Base-by-base conservation (phyloP, 2,329 filamentous ascomycete species). In the Neurospora sp. region DNA sequence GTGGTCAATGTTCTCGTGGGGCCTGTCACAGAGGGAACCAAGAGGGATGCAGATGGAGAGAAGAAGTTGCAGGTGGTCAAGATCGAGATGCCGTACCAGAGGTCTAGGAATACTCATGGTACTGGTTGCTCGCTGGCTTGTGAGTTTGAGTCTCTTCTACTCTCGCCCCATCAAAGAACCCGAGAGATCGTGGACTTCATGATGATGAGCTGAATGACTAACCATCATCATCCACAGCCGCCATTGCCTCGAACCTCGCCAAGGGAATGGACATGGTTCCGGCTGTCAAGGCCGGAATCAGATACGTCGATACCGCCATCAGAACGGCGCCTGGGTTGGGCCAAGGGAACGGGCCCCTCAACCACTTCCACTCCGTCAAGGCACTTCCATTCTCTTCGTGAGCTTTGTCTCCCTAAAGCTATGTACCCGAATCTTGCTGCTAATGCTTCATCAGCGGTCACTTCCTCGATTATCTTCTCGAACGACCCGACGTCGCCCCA, bases 71-170 rank as follows among this genome's bases (percentile, higher is more conserved):
- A 72, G 10, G 69, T 72, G 62, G 43, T 88, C 1, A 82, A 88
- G 46, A 85, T 97, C 67, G 86, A 93, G 78, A 91, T 88, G 46
- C 83, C 85, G 4, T 97, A 91, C 77, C 84, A 92, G 72, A 81
- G 84, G 10, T 93, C 91, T 8, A 90, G 84, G 71, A 95, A 95
- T 77, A 98, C 95, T 0, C 96, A 99, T 76, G 96, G 96, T 0
- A 98, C 96, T 0, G 96, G 96, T 4, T 99, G 96, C 77, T 96
- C 93, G 10, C 85, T 98, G 71, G 96, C 96, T 52, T 97, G 90
- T 92, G 79, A 82, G 89, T 83, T 38, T 67, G 28, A 62, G 52
- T 17, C 6, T 10, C 23, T 10, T 36, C 28, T 15, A 62, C 15
- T 37, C 15, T 4, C 4, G 15, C 33, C 43, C 41, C 23, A 4